These are phyloP conservation scores for Madurella mycetomatis DNA, from an alignment of 2,329 filamentous ascomycete species.

Conservation along the genomic window DNA sequence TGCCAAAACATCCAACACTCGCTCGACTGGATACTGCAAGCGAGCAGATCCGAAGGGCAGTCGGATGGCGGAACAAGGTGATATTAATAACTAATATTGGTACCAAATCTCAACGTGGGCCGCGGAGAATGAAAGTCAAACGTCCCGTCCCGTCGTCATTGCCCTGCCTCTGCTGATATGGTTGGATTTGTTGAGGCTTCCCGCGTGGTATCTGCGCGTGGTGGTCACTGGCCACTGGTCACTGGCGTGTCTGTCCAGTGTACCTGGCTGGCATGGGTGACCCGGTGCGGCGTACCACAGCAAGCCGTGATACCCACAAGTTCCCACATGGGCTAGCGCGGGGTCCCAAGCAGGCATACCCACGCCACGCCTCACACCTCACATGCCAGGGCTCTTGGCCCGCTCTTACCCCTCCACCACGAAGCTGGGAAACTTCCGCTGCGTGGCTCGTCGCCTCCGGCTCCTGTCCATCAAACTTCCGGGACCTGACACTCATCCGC, in stretches of 20 bases:
- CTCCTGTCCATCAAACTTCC: constrained; percentile 5
- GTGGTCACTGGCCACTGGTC: neutral
- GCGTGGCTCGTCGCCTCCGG: neutral
- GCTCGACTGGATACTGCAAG: neutral
- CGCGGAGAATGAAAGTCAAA: neutral
- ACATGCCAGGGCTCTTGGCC: constrained; percentile 3
- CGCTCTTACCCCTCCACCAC: constrained; percentile 9
- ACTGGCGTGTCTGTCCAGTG: neutral
- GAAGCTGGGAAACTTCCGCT: constrained; percentile 6
- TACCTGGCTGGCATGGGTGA: neutral
- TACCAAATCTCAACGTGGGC: neutral
- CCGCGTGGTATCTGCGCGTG: neutral
- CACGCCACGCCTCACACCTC: constrained; percentile 7
- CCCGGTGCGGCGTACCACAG: too few relatives aligned
- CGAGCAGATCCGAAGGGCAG: neutral
- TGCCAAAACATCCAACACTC: too few relatives aligned
- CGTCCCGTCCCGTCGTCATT: neutral
- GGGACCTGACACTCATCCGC: constrained; percentile 1
- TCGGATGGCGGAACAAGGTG: too few relatives aligned
- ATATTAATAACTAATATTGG: too few relatives aligned
- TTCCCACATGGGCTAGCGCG: constrained; percentile 11
- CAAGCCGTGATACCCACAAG: neutral
- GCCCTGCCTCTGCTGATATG: neutral
- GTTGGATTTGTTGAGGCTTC: neutral
- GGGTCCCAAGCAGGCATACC: constrained; percentile 11